These are phyloP conservation scores for Eucalyptus leucophloia DNA, from an alignment of 345 rosid genomes.

Conservation along the genomic window DNA sequence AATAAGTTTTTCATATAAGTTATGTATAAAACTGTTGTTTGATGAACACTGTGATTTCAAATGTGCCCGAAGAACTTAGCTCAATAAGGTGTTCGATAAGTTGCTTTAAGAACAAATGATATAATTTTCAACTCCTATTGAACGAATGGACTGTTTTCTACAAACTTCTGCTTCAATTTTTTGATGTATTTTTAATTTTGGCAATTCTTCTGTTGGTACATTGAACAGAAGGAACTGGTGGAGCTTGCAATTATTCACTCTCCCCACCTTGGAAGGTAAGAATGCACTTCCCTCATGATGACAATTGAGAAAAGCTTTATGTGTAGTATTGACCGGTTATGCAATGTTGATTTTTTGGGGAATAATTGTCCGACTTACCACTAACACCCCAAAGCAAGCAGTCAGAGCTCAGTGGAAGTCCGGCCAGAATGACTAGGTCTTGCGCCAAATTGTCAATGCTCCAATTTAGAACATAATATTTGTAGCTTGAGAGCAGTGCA, in stretches of 20 bases:
- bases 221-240: not conserved
- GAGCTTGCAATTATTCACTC: not conserved
- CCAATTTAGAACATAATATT: too few relatives aligned
- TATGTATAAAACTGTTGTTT: not conserved
- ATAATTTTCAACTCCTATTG: not conserved
- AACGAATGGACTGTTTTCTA: not conserved
- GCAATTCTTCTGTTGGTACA: not conserved
- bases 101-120: not conserved
- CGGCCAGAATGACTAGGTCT: too few relatives aligned
- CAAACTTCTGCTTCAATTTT: accelerated
- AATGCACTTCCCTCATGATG: not conserved
- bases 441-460: too few relatives aligned
- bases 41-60: not conserved
- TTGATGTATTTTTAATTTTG: not conserved
- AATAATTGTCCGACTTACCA: too few relatives aligned
- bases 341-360: not conserved
- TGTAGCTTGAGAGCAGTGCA: too few relatives aligned
- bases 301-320: not conserved
- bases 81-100: not conserved
- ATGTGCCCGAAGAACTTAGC: not conserved
- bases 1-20: too few relatives aligned
- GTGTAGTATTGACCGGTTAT: not conserved
- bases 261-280: not conserved
- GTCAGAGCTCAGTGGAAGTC: too few relatives aligned
- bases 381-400: too few relatives aligned